These are phyloP conservation scores for Thalassiosira livingstoniorum DNA, from an alignment of 352 stramenopile species.

Conservation along the genomic window DNA sequence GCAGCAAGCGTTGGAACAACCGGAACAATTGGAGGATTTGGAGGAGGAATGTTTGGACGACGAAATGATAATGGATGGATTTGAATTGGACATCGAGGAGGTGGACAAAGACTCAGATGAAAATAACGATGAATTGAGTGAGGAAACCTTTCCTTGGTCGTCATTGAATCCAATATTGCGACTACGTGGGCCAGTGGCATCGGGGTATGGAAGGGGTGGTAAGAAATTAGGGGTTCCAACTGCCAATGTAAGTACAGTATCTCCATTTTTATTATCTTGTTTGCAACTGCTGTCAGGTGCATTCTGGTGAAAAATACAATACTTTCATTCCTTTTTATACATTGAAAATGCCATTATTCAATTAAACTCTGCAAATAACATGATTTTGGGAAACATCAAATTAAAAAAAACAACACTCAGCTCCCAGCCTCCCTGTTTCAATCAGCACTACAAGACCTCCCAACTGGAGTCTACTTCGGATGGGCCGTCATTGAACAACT, in stretches of 20 bases:
- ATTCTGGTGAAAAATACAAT: too few relatives aligned
- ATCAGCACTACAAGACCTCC: constrained; percentile 86
- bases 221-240: constrained; percentile 96
- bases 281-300: too few relatives aligned
- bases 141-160: constrained; percentile 24
- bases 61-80: neutral
- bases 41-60: neutral
- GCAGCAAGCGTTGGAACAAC: constrained; percentile 29
- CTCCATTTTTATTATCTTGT: too few relatives aligned
- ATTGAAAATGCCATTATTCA: too few relatives aligned
- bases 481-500: constrained; percentile 85
- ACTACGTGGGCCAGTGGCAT: constrained; percentile 91
- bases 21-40: neutral
- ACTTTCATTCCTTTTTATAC: too few relatives aligned
- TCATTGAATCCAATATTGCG: constrained; percentile 73
- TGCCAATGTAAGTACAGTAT: constrained; percentile 86
- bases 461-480: constrained; percentile 66
- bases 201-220: constrained; percentile 93
- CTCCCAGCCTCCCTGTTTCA: constrained; percentile 85
- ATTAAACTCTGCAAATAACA: too few relatives aligned
- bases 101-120: neutral
- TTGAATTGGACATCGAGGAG: neutral
- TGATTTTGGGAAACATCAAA: too few relatives aligned
- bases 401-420: neutral
- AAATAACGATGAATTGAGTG: neutral